These are phyloP conservation scores for Drechmeria coniospora DNA, from an alignment of 2,329 filamentous ascomycete species.

Conservation along the genomic window DNA sequence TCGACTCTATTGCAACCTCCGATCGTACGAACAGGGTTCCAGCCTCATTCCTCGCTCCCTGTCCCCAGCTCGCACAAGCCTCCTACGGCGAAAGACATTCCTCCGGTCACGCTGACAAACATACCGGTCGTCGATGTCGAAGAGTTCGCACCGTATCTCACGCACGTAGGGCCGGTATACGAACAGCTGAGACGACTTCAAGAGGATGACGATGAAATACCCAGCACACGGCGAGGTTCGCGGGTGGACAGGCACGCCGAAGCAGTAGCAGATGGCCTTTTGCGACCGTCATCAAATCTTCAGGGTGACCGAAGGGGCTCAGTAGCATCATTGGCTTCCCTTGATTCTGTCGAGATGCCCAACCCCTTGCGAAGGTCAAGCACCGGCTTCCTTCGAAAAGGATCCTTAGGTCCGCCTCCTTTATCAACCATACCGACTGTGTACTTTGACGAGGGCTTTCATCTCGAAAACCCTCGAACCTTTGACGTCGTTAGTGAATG, in stretches of 20 bases:
- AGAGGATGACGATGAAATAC: slow-evolving; percentile 53
- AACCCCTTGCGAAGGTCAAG: slow-evolving; percentile 28
- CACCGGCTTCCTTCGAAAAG: slow-evolving; percentile 38
- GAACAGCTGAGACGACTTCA: slow-evolving; percentile 78
- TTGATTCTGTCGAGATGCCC: slow-evolving; percentile 32
- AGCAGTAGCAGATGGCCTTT: slow-evolving; percentile 24
- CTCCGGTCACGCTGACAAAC: slow-evolving; percentile 80
- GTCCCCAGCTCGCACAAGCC: slow-evolving; percentile 60
- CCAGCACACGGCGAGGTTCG: slow-evolving; percentile 23
- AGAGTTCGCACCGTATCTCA: slow-evolving; percentile 71
- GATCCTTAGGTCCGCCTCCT: slow-evolving; percentile 60
- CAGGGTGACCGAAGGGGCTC: slow-evolving; percentile 18
- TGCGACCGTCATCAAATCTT: slow-evolving; percentile 25
- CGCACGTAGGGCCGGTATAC: slow-evolving; percentile 74
- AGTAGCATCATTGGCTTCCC: slow-evolving; percentile 30
- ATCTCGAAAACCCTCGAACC: slow-evolving; percentile 85
- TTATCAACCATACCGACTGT: slow-evolving; percentile 83
- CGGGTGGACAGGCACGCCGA: slow-evolving; percentile 28
- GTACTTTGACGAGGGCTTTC: slow-evolving; percentile 92
- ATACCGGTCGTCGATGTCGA: slow-evolving; percentile 66
- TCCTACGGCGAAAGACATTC: slow-evolving; percentile 78
- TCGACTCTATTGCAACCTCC: slow-evolving; percentile 85
- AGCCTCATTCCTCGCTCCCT: slow-evolving; percentile 61
- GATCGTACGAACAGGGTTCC: slow-evolving; percentile 74
- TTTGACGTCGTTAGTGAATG: slow-evolving; percentile 95